phyloP scores from a whole-genome alignment of 108 stramenopile genomes.

The Conticribra guillardii region DNA sequence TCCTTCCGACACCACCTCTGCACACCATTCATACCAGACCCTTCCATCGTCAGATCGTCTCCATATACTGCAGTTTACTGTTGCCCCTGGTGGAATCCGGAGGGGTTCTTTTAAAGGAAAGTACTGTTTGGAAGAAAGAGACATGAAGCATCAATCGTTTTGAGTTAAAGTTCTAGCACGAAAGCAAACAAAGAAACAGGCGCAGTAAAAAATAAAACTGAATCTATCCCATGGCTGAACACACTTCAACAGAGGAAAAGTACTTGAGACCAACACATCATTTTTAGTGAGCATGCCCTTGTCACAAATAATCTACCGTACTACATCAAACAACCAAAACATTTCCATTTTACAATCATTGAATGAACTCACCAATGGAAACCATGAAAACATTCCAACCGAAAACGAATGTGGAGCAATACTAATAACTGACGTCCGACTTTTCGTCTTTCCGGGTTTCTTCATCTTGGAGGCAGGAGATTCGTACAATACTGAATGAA shows the following conservation, averaged over 20 bases:
- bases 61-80: conserved; percentile 86
- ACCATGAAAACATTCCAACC: conserved; percentile 96
- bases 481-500: conserved; percentile 88
- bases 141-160: not conserved
- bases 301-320: too few species aligned
- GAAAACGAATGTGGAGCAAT: conserved; percentile 93
- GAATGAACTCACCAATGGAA: conserved; percentile 67
- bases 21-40: conserved; percentile 99
- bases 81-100: conserved; percentile 64
- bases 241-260: too few species aligned
- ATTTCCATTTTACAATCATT: too few species aligned
- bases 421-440: conserved; percentile 64
- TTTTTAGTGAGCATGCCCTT: too few species aligned
- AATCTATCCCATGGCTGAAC: too few species aligned
- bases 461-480: conserved; percentile 9
- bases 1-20: conserved; percentile 58
- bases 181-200: not conserved
- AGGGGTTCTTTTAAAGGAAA: conserved; percentile 91
- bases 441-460: conserved; percentile 1
- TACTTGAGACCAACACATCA: too few species aligned
- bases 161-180: not conserved
- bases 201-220: too few species aligned
- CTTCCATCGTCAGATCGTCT: conserved; percentile 61
- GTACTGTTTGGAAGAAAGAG: conserved; percentile 43
- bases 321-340: too few species aligned